Evolutionary conservation across 2,329 filamentous ascomycete species (phyloP), one percentile per base, ranked within the genome.

Genomic region (Drechslerella coelobrocha): DNA sequence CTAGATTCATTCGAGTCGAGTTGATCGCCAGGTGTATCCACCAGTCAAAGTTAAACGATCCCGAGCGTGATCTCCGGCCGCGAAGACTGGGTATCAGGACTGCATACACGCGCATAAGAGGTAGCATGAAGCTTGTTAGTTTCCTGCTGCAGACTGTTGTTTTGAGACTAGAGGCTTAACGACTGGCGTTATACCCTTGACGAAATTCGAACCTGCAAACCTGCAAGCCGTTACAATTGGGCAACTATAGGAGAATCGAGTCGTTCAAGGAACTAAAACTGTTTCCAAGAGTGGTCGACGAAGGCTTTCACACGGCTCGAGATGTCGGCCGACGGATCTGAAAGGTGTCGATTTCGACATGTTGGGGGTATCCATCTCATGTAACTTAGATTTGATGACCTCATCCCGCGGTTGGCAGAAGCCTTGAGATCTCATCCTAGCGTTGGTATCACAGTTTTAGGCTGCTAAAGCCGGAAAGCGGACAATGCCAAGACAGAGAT

Each of bases 191-290:
- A 63, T 59, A 57, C 51, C 52, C 60, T 54, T 48, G 51, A 19
- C 59, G n/a, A 47, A 55, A 60, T 52, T 59, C 27, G 47, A 27
- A 57, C 47, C 53, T 59, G 59, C 34, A 52, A 62, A 61, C 12
- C 34, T 45, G 66, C 66, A 71, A 17, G 52, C 56, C 48, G 65
- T 69, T 63, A 52, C 62, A 71, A 71, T 63, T 63, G 66, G 59
- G 59, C 29, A 63, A 62, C 59, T 43, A 39, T 29, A 45, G 21
- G 59, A 63, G 66, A 69, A 62, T 27, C 47, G 41, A 37, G 52
- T 43, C 59, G 53, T 51, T 63, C 66, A 56, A 60, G 59, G 66
- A 53, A 53, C 52, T 56, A 51, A 24, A 39, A n/a, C 17, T 39
- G 12, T n/a, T n/a, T 39, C 12, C 34, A 39, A n/a, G 29, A 4